These are phyloP conservation scores for Mucor saturninus DNA, from an alignment of 371 early-diverging fungal species.

Conservation along the genomic window DNA sequence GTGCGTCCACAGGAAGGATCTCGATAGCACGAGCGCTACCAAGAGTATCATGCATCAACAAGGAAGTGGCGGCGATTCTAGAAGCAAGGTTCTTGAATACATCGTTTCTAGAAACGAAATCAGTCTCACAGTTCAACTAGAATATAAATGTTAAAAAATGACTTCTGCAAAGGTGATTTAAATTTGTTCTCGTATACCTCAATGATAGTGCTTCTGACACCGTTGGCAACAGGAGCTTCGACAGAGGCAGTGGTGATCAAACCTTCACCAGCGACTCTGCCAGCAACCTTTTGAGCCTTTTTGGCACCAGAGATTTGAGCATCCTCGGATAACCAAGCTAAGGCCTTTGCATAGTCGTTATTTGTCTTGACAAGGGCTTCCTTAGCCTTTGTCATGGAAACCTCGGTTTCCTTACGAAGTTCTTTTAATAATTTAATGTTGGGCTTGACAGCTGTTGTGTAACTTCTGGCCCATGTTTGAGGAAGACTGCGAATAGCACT, in stretches of 20 bases:
- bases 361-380: conserved; percentile 78
- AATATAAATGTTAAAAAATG: background rate
- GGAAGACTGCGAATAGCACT: conserved; percentile 15
- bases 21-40: conserved; percentile 43
- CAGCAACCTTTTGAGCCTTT: conserved; percentile 65
- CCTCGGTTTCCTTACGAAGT: conserved; percentile 84
- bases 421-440: conserved; percentile 71
- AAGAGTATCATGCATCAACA: conserved; percentile 49
- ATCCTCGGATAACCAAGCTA: conserved; percentile 83
- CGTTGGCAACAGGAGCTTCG: conserved; percentile 36
- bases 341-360: conserved; percentile 80
- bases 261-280: conserved; percentile 56
- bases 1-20: conserved; percentile 41
- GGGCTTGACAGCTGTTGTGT: conserved; percentile 59
- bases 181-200: conserved; percentile 51
- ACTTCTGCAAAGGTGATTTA: background rate
- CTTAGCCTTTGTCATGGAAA: conserved; percentile 85
- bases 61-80: conserved; percentile 70
- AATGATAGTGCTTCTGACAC: conserved; percentile 62
- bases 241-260: conserved; percentile 73
- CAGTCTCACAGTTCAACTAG: conserved; percentile 91
- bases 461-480: conserved; percentile 16
- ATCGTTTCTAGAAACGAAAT: conserved; percentile 88
- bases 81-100: conserved; percentile 81
- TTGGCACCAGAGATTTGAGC: conserved; percentile 72